Conservation (phyloP, 2,329 filamentous ascomycete genomes). For the Penicillium sp. region DNA sequence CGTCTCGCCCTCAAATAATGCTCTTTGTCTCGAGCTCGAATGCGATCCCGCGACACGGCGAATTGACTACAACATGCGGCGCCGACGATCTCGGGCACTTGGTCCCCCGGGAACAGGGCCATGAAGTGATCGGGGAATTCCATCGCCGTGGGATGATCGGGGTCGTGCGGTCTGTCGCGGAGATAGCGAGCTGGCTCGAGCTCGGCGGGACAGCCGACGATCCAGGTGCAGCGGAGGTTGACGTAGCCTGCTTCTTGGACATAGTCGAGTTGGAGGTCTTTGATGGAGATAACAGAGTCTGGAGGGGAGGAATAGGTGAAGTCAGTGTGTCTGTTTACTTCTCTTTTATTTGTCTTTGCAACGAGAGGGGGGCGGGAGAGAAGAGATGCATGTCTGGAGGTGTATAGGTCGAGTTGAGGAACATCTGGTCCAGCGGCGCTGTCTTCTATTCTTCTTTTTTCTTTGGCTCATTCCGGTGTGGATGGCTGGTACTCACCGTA, state of each 20-base stretch:
- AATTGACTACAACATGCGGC: constrained; percentile 50
- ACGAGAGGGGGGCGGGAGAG: neutral
- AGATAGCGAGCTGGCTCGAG: constrained; percentile 28
- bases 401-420: neutral
- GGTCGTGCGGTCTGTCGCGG: constrained; percentile 23
- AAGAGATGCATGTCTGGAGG: neutral
- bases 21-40: constrained; percentile 35
- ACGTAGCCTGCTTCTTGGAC: constrained; percentile 31
- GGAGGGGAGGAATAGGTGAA: neutral
- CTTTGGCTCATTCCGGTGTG: too few species aligned
- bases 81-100: constrained; percentile 39
- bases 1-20: constrained; percentile 44
- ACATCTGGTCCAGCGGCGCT: neutral
- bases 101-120: constrained; percentile 36
- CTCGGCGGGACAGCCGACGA: constrained; percentile 32
- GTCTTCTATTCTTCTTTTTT: too few species aligned
- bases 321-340: too few species aligned
- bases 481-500: constrained; percentile 14
- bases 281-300: constrained; percentile 23
- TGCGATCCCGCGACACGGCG: constrained; percentile 42
- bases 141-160: constrained; percentile 22
- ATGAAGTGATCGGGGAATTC: constrained; percentile 34
- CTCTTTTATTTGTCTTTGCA: neutral
- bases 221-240: constrained; percentile 29
- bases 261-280: constrained; percentile 24